Conservation (phyloP, 2,329 filamentous ascomycete species). For the Cephalotrichum gorgonifer region DNA sequence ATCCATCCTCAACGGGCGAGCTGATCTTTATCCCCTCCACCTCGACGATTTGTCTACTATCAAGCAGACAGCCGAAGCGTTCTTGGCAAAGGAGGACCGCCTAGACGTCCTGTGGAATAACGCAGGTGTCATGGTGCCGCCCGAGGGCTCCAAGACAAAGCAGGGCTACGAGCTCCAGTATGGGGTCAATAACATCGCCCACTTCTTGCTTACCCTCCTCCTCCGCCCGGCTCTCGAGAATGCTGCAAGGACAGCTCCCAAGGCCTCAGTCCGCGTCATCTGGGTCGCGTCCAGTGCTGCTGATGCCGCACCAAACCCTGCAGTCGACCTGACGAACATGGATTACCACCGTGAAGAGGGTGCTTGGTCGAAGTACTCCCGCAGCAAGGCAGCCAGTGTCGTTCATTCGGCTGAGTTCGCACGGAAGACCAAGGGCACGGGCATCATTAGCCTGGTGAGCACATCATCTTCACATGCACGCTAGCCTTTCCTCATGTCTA, state of each 20-base stretch:
- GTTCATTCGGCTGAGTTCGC: too few relatives aligned
- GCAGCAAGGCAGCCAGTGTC: too few relatives aligned
- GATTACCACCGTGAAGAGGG: conserved; percentile 4
- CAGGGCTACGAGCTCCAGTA: conserved; percentile 32
- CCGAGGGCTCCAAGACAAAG: conserved; percentile 25
- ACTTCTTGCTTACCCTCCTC: conserved; percentile 25
- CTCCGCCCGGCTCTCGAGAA: conserved; percentile 22
- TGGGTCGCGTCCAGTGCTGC: conserved; percentile 21
- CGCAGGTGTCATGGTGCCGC: conserved; percentile 30
- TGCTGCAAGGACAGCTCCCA: conserved; percentile 17
- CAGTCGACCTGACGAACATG: conserved; percentile 17
- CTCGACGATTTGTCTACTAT: conserved; percentile 26
- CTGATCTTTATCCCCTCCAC: conserved; percentile 21
- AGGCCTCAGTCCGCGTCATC: conserved; percentile 19
- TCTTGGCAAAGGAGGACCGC: conserved; percentile 16
- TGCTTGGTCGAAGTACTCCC: neutral
- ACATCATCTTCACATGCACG: too few relatives aligned
- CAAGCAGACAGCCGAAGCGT: conserved; percentile 18
- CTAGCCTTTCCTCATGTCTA: too few relatives aligned
- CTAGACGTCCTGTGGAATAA: conserved; percentile 34
- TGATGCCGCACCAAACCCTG: conserved; percentile 13
- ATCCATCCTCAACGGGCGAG: neutral
- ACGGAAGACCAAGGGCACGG: too few relatives aligned
- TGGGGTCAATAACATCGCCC: conserved; percentile 25
- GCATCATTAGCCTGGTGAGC: too few relatives aligned